Evolutionary conservation across 2,329 filamentous ascomycete genomes (phyloP), one percentile per base, ranked within the genome.

Genomic region (Cladosporium oxysporum): DNA sequence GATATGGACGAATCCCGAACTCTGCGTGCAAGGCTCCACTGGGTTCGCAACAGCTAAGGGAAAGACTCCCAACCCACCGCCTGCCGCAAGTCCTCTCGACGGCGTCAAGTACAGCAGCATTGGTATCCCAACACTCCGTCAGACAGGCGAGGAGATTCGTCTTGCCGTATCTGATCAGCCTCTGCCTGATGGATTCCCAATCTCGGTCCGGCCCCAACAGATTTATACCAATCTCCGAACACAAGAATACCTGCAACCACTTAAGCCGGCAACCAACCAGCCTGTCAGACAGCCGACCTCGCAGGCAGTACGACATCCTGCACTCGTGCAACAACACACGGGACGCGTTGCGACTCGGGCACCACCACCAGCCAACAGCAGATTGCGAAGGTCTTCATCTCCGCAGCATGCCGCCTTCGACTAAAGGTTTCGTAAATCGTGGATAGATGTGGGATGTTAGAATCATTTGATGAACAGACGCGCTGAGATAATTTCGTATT

Each of bases 11-110:
- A 74, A 78, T 35, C 65, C 69, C 0, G 67, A 68, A 2, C 71
- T 75, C 11, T 79, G 76, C 65, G 73, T 79, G 28, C 66, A 72
- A 58, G 75, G 70, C 60, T 78, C 76, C 12, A 49, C 37, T 55
- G 23, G 35, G 21, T n/a, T 14, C 21, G 52, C 53, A 65, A 21
- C 55, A 2, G 75, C 72, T 1, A 44, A 28, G 3, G 16, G 23
- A 11, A 23, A 21, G 26, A 37, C n/a, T 28, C 16, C 37, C 18
- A 60, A 58, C 6, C 28, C 53, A 23, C 11, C 33, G 23, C 28
- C 53, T n/a, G 21, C 53, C 18, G 5, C 21, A 58, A 29, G 14
- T 5, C 33, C 53, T 12, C 28, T 33, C n/a, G 53, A 14, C 53
- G 53, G n/a, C 3, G 33, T 37, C 53, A 53, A 66, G 28, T 16